These are phyloP conservation scores for Pseudogymnoascus sp. DNA, from an alignment of 2,329 filamentous ascomycete genomes.

Conservation along the genomic window DNA sequence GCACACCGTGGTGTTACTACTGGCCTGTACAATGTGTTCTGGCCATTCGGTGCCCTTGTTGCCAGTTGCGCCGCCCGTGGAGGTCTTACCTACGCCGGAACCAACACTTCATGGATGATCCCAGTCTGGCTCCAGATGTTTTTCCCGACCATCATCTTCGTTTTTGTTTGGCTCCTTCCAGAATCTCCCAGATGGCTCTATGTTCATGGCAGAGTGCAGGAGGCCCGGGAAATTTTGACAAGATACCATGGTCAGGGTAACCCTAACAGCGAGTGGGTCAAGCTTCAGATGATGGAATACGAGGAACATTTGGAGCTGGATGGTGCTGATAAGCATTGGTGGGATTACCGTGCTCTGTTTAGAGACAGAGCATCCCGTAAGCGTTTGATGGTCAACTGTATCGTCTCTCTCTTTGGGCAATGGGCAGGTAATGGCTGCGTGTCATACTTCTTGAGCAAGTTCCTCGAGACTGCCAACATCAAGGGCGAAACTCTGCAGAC, in stretches of 20 bases:
- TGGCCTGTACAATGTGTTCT: constrained; percentile 42
- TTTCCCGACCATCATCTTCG: constrained; percentile 38
- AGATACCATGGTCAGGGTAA: constrained; percentile 50
- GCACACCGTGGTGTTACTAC: constrained; percentile 53
- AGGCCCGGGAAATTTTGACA: constrained; percentile 45
- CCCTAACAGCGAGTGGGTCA: constrained; percentile 42
- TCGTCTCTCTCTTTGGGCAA: not conserved
- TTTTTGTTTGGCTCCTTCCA: constrained; percentile 47
- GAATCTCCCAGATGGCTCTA: constrained; percentile 59
- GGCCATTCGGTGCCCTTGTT: constrained; percentile 30
- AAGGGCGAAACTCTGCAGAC: constrained; percentile 37
- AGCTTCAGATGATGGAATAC: constrained; percentile 42
- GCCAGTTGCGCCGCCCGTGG: constrained; percentile 45
- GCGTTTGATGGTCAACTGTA: not conserved
- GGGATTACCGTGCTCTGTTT: constrained; percentile 11
- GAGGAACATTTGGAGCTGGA: constrained; percentile 36
- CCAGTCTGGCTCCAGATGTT: constrained; percentile 44
- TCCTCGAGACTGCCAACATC: constrained; percentile 41
- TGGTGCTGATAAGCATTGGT: constrained; percentile 11
- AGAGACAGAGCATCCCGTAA: constrained; percentile 5
- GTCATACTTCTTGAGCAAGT: constrained; percentile 24
- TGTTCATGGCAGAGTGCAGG: constrained; percentile 44
- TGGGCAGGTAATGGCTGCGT: constrained; percentile 11
- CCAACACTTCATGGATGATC: constrained; percentile 40
- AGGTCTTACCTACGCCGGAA: constrained; percentile 32